phyloP scores from a whole-genome alignment of 192 early-diverging fungal species.

The Allomyces javanicus region DNA sequence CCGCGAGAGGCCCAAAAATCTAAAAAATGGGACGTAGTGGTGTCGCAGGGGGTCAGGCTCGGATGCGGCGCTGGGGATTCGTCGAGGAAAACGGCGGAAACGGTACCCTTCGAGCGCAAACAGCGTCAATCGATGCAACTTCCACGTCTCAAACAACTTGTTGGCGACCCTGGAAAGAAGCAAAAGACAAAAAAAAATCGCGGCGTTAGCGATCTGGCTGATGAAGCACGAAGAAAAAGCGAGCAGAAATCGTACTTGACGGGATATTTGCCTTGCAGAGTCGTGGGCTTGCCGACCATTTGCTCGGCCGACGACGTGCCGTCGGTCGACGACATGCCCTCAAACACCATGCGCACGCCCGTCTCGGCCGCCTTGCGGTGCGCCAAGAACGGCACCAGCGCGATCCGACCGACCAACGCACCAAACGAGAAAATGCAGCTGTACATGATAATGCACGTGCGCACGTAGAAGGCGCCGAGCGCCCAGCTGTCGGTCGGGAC shows the following conservation, averaged over 20 bases:
- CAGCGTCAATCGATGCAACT: not conserved
- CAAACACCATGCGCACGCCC: not conserved
- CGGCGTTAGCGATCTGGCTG: too few relatives aligned
- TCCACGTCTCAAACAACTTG: not conserved
- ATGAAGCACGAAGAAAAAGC: too few relatives aligned
- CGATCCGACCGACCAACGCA: not conserved
- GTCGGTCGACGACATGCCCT: not conserved
- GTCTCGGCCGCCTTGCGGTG: not conserved
- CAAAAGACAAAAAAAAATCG: too few relatives aligned
- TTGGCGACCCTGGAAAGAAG: not conserved
- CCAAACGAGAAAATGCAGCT: not conserved
- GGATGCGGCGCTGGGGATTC: too few relatives aligned
- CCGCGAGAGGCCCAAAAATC: not conserved
- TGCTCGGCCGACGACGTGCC: not conserved
- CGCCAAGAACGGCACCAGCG: not conserved
- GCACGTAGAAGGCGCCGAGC: not conserved
- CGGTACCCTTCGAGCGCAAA: not conserved
- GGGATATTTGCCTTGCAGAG: not conserved
- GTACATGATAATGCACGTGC: not conserved
- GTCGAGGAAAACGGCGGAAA: too few relatives aligned
- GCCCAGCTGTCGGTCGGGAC: not conserved
- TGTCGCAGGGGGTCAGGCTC: too few relatives aligned
- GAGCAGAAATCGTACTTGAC: not conserved
- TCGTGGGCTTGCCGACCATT: not conserved
- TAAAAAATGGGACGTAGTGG: too few relatives aligned